Evolutionary conservation across 495 filamentous ascomycete species (phyloP).

Genomic region (Tuber calosporum): DNA sequence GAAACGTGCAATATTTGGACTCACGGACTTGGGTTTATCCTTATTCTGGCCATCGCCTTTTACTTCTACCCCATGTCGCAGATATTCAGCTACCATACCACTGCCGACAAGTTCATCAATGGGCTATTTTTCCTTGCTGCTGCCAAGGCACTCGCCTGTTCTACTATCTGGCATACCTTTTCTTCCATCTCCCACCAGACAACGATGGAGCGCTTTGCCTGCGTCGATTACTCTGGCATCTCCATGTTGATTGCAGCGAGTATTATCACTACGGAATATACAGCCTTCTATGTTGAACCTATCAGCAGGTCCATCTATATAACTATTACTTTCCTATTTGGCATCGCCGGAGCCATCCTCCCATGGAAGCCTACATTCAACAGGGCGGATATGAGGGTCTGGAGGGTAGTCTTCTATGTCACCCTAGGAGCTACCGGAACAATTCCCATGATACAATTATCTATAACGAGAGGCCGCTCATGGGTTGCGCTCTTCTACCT

Average conservation of each 20-base stretch:
- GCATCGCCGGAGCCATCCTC: slow-evolving; percentile 79
- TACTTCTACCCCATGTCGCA: slow-evolving; percentile 87
- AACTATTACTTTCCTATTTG: slow-evolving; percentile 67
- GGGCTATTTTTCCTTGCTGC: slow-evolving; percentile 96
- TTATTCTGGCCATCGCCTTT: slow-evolving; percentile 84
- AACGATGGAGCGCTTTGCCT: slow-evolving; percentile 90
- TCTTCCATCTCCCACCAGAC: slow-evolving; percentile 83
- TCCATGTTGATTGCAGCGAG: slow-evolving; percentile 91
- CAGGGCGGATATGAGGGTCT: slow-evolving; percentile 81
- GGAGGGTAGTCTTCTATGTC: slow-evolving; percentile 85
- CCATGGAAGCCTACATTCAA: slow-evolving; percentile 98
- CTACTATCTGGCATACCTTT: slow-evolving; percentile 97
- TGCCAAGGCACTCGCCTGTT: slow-evolving; percentile 91
- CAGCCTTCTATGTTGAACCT: slow-evolving; percentile 96
- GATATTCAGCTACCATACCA: slow-evolving; percentile 79
- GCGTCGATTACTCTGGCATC: slow-evolving; percentile 97
- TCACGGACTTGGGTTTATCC: slow-evolving; percentile 74
- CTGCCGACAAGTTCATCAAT: slow-evolving; percentile 77
- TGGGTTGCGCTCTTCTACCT: slow-evolving; percentile 83
- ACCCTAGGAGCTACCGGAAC: slow-evolving; percentile 84
- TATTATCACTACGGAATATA: slow-evolving; percentile 98
- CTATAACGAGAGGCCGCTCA: slow-evolving; percentile 61
- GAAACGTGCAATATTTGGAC: slow-evolving; percentile 98
- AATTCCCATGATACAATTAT: slow-evolving; percentile 76
- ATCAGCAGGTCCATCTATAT: slow-evolving; percentile 82